Conservation (phyloP, 352 stramenopile species). For the Pythium aristosporum region DNA sequence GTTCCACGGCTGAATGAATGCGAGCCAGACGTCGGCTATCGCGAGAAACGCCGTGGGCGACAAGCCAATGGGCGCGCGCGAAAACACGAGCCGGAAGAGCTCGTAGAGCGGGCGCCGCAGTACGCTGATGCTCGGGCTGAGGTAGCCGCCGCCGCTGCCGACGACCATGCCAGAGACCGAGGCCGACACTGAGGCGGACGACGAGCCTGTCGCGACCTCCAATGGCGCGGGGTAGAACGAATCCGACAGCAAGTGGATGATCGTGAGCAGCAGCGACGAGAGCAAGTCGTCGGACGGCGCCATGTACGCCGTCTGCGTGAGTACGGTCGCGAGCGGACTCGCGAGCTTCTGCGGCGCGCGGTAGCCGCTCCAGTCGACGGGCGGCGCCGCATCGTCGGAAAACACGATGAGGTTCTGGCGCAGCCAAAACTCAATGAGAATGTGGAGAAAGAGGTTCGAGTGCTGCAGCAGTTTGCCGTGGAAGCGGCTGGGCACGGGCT, state of each 20-base stretch:
- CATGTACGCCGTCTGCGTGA: slow-evolving; percentile 84
- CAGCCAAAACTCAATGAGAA: slow-evolving; percentile 87
- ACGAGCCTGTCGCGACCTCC: slow-evolving; percentile 20
- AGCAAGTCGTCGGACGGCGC: slow-evolving; percentile 82
- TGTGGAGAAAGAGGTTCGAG: slow-evolving; percentile 82
- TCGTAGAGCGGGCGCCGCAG: slow-evolving; percentile 77
- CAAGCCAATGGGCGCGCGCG: slow-evolving; percentile 68
- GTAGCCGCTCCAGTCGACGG: slow-evolving; percentile 23
- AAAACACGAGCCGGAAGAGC: slow-evolving; percentile 84
- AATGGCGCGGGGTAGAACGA: slow-evolving; percentile 71
- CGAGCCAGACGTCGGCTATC: slow-evolving; percentile 84
- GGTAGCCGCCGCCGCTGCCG: slow-evolving; percentile 52
- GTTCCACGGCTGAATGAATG: slow-evolving; percentile 85
- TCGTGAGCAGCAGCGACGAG: slow-evolving; percentile 73
- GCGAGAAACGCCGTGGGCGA: slow-evolving; percentile 79
- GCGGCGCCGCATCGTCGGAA: slow-evolving; percentile 44
- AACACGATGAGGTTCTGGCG: slow-evolving; percentile 88
- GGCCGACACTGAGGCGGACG: slow-evolving; percentile 11
- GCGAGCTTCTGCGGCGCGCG: slow-evolving; percentile 34
- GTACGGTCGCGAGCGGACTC: slow-evolving; percentile 71
- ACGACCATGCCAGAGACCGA: slow-evolving; percentile 30
- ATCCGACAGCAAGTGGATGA: slow-evolving; percentile 82
- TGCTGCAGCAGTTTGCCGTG: slow-evolving; percentile 75
- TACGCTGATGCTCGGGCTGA: slow-evolving; percentile 74
- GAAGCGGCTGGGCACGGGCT: slow-evolving; percentile 69